These are phyloP conservation scores for Aspergillus awamori DNA, from an alignment of 2,329 filamentous ascomycete genomes.

Conservation along the genomic window DNA sequence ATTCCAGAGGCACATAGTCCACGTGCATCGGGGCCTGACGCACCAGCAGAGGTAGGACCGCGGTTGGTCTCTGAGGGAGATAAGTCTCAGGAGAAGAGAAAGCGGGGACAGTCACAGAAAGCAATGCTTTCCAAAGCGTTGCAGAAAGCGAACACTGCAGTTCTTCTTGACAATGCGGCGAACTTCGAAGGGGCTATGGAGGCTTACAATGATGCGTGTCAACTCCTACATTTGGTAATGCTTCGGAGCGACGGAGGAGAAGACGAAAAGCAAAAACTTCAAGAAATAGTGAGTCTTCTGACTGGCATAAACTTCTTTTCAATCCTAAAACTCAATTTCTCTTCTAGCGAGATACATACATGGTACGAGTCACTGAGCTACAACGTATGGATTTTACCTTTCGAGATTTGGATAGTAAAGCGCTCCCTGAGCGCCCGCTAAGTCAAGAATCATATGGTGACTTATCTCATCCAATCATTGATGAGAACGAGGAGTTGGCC, in stretches of 20 bases:
- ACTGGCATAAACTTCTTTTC: slow-evolving; percentile 12
- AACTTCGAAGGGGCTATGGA: slow-evolving; percentile 90
- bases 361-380: slow-evolving; percentile 83
- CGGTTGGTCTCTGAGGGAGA: slow-evolving; percentile 29
- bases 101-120: slow-evolving; percentile 73
- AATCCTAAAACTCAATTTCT: slow-evolving; percentile 16
- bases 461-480: slow-evolving; percentile 37
- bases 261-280: slow-evolving; percentile 79
- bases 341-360: slow-evolving; percentile 79
- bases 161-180: slow-evolving; percentile 92
- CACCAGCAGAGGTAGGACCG: slow-evolving; percentile 31
- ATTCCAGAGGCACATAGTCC: slow-evolving; percentile 20
- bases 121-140: slow-evolving; percentile 95
- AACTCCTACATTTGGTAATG: slow-evolving; percentile 84
- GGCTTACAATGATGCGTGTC: slow-evolving; percentile 89
- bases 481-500: slow-evolving; percentile 44
- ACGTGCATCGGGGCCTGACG: slow-evolving; percentile 16
- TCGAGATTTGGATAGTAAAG: slow-evolving; percentile 64
- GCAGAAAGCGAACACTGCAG: slow-evolving; percentile 93
- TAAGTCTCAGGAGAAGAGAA: slow-evolving; percentile 35
- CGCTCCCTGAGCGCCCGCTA: slow-evolving; percentile 70
- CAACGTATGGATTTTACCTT: slow-evolving; percentile 65
- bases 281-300: slow-evolving; percentile 76
- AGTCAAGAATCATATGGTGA: slow-evolving; percentile 60
- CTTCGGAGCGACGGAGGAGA: slow-evolving; percentile 80